phyloP scores from a whole-genome alignment of 225 moss, liverwort and hornwort genomes.

The Climacium dendroides region DNA sequence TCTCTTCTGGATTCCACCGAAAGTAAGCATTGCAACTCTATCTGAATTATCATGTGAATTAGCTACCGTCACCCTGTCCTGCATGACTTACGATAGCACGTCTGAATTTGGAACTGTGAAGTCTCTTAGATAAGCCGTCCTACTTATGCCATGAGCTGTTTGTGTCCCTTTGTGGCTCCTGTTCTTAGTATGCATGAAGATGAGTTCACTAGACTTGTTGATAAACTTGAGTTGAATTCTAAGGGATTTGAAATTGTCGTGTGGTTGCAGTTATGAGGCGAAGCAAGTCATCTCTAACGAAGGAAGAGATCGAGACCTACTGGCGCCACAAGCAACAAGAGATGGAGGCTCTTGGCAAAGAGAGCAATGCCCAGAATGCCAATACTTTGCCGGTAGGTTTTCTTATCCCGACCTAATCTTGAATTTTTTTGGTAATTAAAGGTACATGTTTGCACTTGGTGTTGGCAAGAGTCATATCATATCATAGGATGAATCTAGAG shows the following conservation, averaged over 20 bases:
- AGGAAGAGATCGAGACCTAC: constrained; percentile 20
- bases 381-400: neutral
- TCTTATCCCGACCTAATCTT: neutral
- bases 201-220: neutral
- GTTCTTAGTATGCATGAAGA: neutral
- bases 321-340: constrained; percentile 21
- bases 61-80: neutral
- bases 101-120: neutral
- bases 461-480: neutral
- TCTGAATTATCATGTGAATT: neutral
- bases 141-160: neutral
- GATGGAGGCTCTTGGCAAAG: neutral
- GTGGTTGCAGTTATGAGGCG: constrained; percentile 7
- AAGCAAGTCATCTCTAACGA: constrained; percentile 23
- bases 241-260: neutral
- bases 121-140: neutral
- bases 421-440: neutral
- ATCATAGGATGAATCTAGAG: neutral
- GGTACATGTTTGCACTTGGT: neutral
- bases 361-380: neutral
- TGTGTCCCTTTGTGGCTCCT: neutral
- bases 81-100: neutral
- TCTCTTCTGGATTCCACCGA: neutral
- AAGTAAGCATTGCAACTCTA: neutral
- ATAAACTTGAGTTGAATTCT: neutral